Evolutionary conservation across 345 rosid genomes (phyloP).

Genomic region (Laguncularia racemosa): DNA sequence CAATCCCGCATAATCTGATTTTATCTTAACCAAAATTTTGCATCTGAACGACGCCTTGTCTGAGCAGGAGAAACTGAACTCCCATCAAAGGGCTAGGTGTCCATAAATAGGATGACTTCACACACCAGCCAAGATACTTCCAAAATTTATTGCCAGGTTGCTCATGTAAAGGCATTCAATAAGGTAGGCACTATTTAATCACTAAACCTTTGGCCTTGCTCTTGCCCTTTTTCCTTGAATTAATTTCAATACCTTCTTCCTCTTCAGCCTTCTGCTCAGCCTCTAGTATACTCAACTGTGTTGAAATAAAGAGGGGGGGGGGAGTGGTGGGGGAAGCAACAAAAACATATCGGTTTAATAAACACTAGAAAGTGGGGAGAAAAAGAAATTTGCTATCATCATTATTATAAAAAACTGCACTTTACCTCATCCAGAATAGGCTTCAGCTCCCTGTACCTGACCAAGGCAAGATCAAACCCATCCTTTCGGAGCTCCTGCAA

Average conservation of each 20-base stretch:
- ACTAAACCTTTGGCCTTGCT: slow-evolving; percentile 31
- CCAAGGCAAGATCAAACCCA: slow-evolving; percentile 91
- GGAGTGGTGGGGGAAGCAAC: background rate
- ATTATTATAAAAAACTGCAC: slow-evolving; percentile 2
- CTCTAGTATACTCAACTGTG: slow-evolving; percentile 73
- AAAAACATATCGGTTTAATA: background rate
- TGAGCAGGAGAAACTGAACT: too few relatives aligned
- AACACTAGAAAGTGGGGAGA: too few relatives aligned
- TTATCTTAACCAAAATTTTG: too few relatives aligned
- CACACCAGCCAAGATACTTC: background rate
- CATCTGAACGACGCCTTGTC: too few relatives aligned
- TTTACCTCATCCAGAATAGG: slow-evolving; percentile 90
- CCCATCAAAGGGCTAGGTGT: too few relatives aligned
- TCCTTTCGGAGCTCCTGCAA: slow-evolving; percentile 88
- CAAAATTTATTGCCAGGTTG: background rate
- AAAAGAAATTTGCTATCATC: background rate
- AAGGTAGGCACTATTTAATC: slow-evolving; percentile 1
- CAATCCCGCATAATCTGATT: too few relatives aligned
- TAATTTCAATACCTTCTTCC: slow-evolving; percentile 66
- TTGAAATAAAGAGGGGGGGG: slow-evolving; percentile 1
- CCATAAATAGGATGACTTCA: too few relatives aligned
- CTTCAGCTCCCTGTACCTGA: slow-evolving; percentile 79
- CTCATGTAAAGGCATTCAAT: background rate
- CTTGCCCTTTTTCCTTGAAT: slow-evolving; percentile 60
- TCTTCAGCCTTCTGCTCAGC: slow-evolving; percentile 95